Conservation (phyloP, 148 eudicot genomes). For the Rheum nobile region DNA sequence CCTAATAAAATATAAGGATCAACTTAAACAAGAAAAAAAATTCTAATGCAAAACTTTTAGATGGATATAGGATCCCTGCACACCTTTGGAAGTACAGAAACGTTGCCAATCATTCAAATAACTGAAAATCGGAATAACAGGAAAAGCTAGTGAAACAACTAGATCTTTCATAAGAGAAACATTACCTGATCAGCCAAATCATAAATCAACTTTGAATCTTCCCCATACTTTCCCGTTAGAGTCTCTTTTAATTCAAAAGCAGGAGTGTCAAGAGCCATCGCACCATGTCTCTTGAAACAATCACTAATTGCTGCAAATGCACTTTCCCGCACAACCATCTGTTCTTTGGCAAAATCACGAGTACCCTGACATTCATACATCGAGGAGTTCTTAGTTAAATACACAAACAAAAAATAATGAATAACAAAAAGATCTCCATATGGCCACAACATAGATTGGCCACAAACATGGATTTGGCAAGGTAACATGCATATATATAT, state of each 20-base stretch:
- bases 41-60: neutral
- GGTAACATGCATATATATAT: neutral
- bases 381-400: neutral
- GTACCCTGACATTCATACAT: constrained; percentile 53
- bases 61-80: neutral
- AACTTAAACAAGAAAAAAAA: neutral
- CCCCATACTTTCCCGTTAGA: constrained; percentile 91
- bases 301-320: constrained; percentile 60
- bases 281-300: constrained; percentile 96
- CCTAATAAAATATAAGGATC: neutral
- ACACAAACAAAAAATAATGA: too few species aligned
- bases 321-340: constrained; percentile 78
- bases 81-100: neutral
- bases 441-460: neutral
- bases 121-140: neutral
- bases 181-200: constrained; percentile 98
- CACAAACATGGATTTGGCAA: neutral
- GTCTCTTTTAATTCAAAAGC: constrained; percentile 93
- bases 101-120: neutral
- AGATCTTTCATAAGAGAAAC: neutral
- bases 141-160: neutral
- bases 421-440: neutral
- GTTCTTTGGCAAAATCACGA: constrained; percentile 90
- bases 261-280: constrained; percentile 87
- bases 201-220: constrained; percentile 91